Evolutionary conservation across 2,329 filamentous ascomycete genomes (phyloP).

Genomic region (Monilinia fructicola): DNA sequence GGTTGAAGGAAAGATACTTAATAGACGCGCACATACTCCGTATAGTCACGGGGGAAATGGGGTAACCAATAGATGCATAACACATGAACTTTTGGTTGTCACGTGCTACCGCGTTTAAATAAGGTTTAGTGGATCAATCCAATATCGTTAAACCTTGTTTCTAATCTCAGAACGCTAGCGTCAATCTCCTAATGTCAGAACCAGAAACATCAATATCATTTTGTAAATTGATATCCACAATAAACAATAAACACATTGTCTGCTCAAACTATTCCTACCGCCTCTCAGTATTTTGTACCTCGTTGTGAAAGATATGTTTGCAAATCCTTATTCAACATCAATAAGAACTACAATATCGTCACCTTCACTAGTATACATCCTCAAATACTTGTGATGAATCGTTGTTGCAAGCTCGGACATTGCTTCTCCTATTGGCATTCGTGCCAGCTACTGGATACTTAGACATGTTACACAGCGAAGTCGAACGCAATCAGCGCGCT

Average conservation of each 20-base stretch:
- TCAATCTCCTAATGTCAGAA: not conserved
- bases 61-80: not conserved
- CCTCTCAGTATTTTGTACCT: not conserved
- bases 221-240: constrained; percentile 4
- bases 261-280: not conserved
- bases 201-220: constrained; percentile 11
- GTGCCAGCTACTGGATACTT: not conserved
- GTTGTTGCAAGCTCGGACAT: constrained; percentile 9
- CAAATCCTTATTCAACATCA: not conserved
- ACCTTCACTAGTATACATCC: not conserved
- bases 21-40: too few relatives aligned
- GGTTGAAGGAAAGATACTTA: not conserved
- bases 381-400: constrained; percentile 19
- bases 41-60: not conserved
- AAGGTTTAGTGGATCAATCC: not conserved
- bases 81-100: not conserved
- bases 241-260: not conserved
- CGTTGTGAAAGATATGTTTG: constrained; percentile 1
- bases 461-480: constrained; percentile 12
- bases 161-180: not conserved
- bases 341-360: constrained; percentile 1
- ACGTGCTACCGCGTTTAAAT: constrained; percentile 1
- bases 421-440: constrained; percentile 8
- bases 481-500: constrained; percentile 25
- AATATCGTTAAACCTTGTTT: not conserved